Conservation (phyloP, 2,329 filamentous ascomycete species). For the Aspergillus proliferans region DNA sequence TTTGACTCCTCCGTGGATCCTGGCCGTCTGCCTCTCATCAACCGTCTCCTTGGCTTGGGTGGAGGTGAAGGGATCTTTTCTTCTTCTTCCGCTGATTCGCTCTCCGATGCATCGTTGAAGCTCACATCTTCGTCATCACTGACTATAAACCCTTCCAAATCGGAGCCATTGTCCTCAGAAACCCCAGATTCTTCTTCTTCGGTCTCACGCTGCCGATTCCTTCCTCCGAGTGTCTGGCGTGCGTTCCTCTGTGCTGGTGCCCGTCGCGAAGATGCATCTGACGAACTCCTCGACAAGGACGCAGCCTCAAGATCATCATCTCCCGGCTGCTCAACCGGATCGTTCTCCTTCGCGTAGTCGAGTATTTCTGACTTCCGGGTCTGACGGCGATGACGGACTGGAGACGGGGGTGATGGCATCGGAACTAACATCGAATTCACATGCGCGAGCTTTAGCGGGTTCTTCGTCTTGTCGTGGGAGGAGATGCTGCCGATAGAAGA, state of each 20-base stretch:
- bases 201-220: constrained; percentile 10
- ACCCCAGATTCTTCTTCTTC: constrained; percentile 20
- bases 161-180: constrained; percentile 24
- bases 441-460: constrained; percentile 24
- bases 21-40: constrained; percentile 31
- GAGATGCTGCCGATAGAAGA: neutral
- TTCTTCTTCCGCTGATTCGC: constrained; percentile 17
- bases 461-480: constrained; percentile 15
- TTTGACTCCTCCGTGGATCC: constrained; percentile 11
- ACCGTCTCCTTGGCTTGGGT: constrained; percentile 22
- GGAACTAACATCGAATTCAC: constrained; percentile 31
- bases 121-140: constrained; percentile 35
- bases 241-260: constrained; percentile 14
- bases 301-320: constrained; percentile 7
- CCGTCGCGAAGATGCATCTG: constrained; percentile 13
- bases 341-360: constrained; percentile 32
- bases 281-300: constrained; percentile 14
- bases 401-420: constrained; percentile 14
- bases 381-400: constrained; percentile 10
- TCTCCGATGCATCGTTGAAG: constrained; percentile 26
- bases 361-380: constrained; percentile 22
- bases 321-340: constrained; percentile 21
- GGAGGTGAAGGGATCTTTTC: constrained; percentile 14
- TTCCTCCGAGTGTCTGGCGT: constrained; percentile 4
- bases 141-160: constrained; percentile 37